Evolutionary conservation across 805 yeast genomes (phyloP).

Genomic region (Wickerhamomyces alni): DNA sequence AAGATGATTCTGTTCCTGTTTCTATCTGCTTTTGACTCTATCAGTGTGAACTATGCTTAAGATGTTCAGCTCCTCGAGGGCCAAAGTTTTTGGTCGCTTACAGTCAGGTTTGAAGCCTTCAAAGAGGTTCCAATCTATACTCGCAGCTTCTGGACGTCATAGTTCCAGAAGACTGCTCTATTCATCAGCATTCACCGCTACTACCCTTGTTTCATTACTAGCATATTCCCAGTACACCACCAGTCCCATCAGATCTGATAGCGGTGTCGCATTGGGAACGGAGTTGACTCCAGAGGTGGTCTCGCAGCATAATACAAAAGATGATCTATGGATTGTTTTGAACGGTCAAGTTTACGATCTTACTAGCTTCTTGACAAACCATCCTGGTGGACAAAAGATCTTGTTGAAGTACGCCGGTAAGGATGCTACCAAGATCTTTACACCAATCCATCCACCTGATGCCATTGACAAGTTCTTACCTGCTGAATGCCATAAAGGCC

Average conservation of each 20-base stretch:
- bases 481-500: conserved; percentile 57
- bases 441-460: conserved; percentile 89
- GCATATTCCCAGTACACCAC: not conserved
- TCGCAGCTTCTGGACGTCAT: not conserved
- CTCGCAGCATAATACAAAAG: conserved; percentile 27
- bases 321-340: conserved; percentile 81
- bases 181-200: not conserved
- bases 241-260: not conserved
- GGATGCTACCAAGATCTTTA: conserved; percentile 79
- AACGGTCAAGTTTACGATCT: conserved; percentile 77
- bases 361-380: conserved; percentile 64
- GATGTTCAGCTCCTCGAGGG: not conserved
- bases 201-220: not conserved
- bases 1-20: too few species aligned
- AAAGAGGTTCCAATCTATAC: too few species aligned
- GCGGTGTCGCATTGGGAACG: not conserved
- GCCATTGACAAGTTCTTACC: conserved; percentile 61
- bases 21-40: not conserved
- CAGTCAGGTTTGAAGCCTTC: not conserved
- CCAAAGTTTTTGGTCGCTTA: not conserved
- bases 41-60: not conserved
- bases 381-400: conserved; percentile 79
- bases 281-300: conserved; percentile 23
- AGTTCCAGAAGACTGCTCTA: not conserved
- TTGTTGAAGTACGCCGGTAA: conserved; percentile 76